Evolutionary conservation across 176 grass and related monocot species (phyloP), one percentile per base, ranked within the genome.

Genomic region (Elymus sibiricus): DNA sequence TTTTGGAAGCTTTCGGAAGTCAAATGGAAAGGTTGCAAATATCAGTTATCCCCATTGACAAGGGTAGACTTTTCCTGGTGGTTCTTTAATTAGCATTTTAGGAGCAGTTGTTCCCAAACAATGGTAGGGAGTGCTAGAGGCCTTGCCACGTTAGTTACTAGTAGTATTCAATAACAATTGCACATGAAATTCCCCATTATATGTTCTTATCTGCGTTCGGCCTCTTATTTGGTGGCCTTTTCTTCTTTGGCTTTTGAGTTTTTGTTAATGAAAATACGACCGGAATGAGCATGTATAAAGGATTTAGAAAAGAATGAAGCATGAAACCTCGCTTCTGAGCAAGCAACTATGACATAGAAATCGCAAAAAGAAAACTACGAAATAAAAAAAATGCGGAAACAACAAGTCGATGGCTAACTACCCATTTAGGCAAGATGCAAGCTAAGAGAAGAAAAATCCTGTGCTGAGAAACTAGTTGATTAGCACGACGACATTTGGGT

Each of bases 1-100:
- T 82, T 70, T 84, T 58, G 44, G 28, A 11, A 68, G 51, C 55
- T 90, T 68, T 79, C 65, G 76, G 34, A 90, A 74, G 64, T 79
- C 74, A 86, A 0, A 83, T 34, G 56, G 11, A 78, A 22, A 90
- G 64, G 32, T 79, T 79, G 65, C 53, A 38, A 68, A 64, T 72
- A 22, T 25, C 12, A 70, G 78, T 10, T 64, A 44, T 77, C 51
- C 47, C 58, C 75, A 31, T 12, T 77, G 63, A 43, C 5, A 56
- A 24, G 39, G 77, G 22, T 77, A 58, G 13, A 78, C 77, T 43
- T 64, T 65, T 67, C 43, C 7, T 3, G 8, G 64, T 26, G 22
- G 26, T 27, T 70, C 5, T 11, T 5, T 0, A 60, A 40, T 5
- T 0, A 46, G 39, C 58, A 83, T 44, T 74, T 56, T 46, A 28